These are phyloP conservation scores for Eremothecium coryli DNA, from an alignment of 1,139 yeast species.

Conservation along the genomic window DNA sequence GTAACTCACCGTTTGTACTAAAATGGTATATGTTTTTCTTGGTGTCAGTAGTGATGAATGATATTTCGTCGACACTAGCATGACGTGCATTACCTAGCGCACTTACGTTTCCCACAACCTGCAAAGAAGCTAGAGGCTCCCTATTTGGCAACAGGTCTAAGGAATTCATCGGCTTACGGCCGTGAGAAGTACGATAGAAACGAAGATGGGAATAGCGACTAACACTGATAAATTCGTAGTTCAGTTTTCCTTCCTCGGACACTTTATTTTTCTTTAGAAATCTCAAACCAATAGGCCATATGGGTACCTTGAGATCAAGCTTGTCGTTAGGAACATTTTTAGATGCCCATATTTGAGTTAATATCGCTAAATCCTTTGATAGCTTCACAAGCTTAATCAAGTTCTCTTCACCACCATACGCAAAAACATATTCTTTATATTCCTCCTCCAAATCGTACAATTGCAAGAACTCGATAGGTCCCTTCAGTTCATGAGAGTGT, in stretches of 20 bases:
- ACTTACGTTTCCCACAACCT: conserved; percentile 13
- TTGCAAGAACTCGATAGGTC: conserved; percentile 39
- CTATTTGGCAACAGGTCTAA: conserved; percentile 32
- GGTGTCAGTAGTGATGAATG: conserved; percentile 23
- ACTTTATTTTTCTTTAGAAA: conserved; percentile 34
- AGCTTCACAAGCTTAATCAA: conserved; percentile 47
- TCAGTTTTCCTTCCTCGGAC: conserved; percentile 22
- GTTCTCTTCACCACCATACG: conserved; percentile 68
- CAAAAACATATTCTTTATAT: conserved; percentile 34
- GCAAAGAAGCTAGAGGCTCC: conserved; percentile 22
- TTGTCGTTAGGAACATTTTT: conserved; percentile 62
- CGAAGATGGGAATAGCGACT: conserved; percentile 43
- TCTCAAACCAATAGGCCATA: conserved; percentile 38
- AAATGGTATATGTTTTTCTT: conserved; percentile 40
- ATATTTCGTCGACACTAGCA: conserved; percentile 13
- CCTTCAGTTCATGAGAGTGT: conserved; percentile 27
- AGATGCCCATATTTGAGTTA: conserved; percentile 40
- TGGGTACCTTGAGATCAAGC: conserved; percentile 56
- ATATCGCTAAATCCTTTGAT: conserved; percentile 20
- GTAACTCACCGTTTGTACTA: conserved; percentile 36
- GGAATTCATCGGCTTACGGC: conserved; percentile 44
- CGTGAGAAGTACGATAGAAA: conserved; percentile 49
- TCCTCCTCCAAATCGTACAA: conserved; percentile 40
- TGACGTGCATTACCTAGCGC: conserved; percentile 18
- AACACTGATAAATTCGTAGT: conserved; percentile 43